Base-by-base conservation (phyloP, 495 filamentous ascomycete genomes). In the Opeltia flavorubescens region DNA sequence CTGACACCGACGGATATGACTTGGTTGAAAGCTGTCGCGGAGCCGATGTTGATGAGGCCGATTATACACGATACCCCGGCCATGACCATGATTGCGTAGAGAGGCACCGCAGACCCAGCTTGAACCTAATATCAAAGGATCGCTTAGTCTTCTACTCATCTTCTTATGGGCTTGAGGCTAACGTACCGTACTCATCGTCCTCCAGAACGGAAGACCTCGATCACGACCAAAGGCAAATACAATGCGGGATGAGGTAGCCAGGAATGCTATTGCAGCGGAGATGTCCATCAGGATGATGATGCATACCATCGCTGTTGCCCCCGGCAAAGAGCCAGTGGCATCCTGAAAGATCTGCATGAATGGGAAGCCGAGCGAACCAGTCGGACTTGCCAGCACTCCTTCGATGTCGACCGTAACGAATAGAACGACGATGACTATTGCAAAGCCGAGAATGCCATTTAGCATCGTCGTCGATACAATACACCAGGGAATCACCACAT, bases 181-280 rank as follows among this genome's bases (percentile, higher is more conserved):
- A n/a, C 3, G 9, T 60, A 76, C 70, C 56, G 65, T 63, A 35
- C 59, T 64, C 43, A 71, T 61, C 0, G 63, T 30, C 12, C 52
- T 48, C 49, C 63, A 68, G n/a, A 67, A 64, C 0, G 73, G 73
- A 13, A 76, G 50, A 5, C 69, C 74, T 12, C 65, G 61, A 46
- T 78, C 74, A 5, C 75, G 62, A 0, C 72, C 63, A 49, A 78
- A 76, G 0, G 72, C 67, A 72, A 72, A 79, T 23, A 70, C 60
- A 52, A 74, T 63, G 2, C 75, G 65, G 8, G 73, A 75, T 1
- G 68, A 55, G 0, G 72, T 65, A 17, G 74, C 72, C 27, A 71
- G 48, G 50, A 66, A 62, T 6, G 68, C 63, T 9, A 75, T 64
- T 1, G 61, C 62, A 0, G 62, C 64, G 9, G 60, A 65, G n/a